Evolutionary conservation across 305 asterid species (phyloP), one percentile per base, ranked within the genome.

Genomic region (Rubia balearica): DNA sequence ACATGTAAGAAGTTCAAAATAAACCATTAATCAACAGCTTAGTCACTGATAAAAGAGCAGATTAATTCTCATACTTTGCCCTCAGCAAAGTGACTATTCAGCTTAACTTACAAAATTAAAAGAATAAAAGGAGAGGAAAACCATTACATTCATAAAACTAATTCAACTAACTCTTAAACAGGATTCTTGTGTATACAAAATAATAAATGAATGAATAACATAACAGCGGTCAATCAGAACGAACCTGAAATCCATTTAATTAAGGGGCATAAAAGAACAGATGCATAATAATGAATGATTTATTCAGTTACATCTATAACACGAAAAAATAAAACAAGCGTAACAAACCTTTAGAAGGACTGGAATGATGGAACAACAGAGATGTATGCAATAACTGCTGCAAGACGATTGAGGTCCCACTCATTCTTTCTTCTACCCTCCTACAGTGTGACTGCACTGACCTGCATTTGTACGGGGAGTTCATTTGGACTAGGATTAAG

Each of bases 341-440:
- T 40, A 36, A 6, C 22, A 63, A 77, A 83, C 94, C 83, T 78
- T 72, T 78, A 69, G 83, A 72, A 45, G 82, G 67, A 38, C 56
- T 81, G 83, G 73, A 81, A 80, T 82, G 71, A 48, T 79, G 55
- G 74, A 75, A 71, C 60, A 87, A 70, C 24, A 75, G 76, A 19
- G 95, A 81, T 45, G 75, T 59, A 71, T 79, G 90, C 83, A 86
- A 80, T 74, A 81, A 83, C 68, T 84, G 95, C 61, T 83, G 96
- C 61, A 85, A 65, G 67, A 86, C 69, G 75, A 74, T 78, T 77
- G 87, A 83, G 38, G 83, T 67, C 42, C 84, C 76, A 76, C 75
- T 87, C 95, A 83, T 88, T 63, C 70, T 78, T 60, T 30, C 68
- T 17, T 33, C 70, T 49, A 63, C 51, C 71, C 13, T 24, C 24